Evolutionary conservation across 768 basidiomycete genomes (phyloP).

Genomic region (Suillus clintonianus): DNA sequence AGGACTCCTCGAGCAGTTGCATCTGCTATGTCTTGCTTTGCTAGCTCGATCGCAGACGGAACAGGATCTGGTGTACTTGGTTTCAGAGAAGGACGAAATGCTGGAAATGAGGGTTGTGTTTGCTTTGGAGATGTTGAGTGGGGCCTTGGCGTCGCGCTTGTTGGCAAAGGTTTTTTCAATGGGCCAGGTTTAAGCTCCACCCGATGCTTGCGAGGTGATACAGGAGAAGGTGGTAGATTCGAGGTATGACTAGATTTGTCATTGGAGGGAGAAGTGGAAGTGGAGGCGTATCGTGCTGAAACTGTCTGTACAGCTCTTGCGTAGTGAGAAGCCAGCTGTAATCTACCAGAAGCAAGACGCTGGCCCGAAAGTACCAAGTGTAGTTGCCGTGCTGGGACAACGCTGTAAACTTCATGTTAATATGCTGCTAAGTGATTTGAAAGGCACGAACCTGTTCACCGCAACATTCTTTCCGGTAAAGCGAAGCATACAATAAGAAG

Average conservation of each 20-base stretch:
- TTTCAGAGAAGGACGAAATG: conserved; percentile 22
- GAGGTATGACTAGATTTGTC: conserved; percentile 18
- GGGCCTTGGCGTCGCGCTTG: conserved; percentile 15
- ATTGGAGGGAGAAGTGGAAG: conserved; percentile 24
- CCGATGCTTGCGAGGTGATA: conserved; percentile 39
- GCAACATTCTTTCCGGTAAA: conserved; percentile 38
- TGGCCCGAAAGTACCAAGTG: conserved; percentile 1
- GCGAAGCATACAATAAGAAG: conserved; percentile 40
- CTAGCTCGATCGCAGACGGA: conserved; percentile 45
- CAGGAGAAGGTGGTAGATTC: conserved; percentile 25
- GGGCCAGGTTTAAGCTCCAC: conserved; percentile 68
- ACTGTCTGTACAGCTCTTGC: background rate
- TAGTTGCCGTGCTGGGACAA: background rate
- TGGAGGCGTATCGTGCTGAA: conserved; percentile 15
- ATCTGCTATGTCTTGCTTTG: conserved; percentile 62
- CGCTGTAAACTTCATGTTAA: background rate
- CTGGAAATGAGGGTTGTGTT: conserved; percentile 28
- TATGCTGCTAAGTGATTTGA: background rate
- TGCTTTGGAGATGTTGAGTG: conserved; percentile 26
- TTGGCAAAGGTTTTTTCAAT: conserved; percentile 43
- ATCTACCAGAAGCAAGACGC: conserved; percentile 10
- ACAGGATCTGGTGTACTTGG: conserved; percentile 15
- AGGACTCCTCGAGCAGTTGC: conserved; percentile 73
- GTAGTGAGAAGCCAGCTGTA: background rate
- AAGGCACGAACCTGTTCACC: conserved; percentile 36